phyloP scores from a whole-genome alignment of 2,329 filamentous ascomycete genomes.

The Colletotrichum limetticola region DNA sequence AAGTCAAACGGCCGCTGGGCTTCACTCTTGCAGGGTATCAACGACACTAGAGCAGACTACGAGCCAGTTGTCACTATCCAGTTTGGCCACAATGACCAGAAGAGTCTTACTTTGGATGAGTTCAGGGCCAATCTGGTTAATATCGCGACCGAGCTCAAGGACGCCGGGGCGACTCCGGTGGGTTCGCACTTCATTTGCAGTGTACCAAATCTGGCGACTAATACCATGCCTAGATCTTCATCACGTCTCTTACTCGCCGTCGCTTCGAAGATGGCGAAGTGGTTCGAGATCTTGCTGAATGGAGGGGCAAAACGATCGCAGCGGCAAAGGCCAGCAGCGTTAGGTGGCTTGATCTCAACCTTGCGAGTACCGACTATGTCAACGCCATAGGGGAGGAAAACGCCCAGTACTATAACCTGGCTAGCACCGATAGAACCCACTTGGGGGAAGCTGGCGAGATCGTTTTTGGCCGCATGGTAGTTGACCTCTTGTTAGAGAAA shows the following conservation, averaged over 20 bases:
- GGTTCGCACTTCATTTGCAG: no score
- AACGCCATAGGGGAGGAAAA: no score
- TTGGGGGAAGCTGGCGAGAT: no score
- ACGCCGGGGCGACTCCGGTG: not conserved
- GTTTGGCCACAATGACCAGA: not conserved
- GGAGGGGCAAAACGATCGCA: not conserved
- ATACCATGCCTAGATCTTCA: not conserved
- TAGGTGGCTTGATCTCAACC: not conserved
- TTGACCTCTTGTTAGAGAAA: no score
- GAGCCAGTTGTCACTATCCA: not conserved
- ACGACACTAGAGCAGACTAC: conserved; percentile 43
- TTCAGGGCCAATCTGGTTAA: not conserved
- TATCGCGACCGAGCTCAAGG: not conserved
- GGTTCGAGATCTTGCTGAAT: not conserved
- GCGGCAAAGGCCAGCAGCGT: not conserved
- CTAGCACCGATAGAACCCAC: no score
- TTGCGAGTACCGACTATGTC: no score
- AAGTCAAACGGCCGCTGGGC: conserved; percentile 63
- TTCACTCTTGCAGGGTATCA: conserved; percentile 55
- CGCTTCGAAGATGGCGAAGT: not conserved
- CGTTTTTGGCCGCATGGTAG: no score
- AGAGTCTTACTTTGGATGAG: not conserved
- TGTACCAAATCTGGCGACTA: not conserved
- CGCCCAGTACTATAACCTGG: no score
- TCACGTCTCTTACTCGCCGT: not conserved